Evolutionary conservation across 768 basidiomycete species (phyloP), one percentile per base, ranked within the genome.

Genomic region (Galerina marginata): DNA sequence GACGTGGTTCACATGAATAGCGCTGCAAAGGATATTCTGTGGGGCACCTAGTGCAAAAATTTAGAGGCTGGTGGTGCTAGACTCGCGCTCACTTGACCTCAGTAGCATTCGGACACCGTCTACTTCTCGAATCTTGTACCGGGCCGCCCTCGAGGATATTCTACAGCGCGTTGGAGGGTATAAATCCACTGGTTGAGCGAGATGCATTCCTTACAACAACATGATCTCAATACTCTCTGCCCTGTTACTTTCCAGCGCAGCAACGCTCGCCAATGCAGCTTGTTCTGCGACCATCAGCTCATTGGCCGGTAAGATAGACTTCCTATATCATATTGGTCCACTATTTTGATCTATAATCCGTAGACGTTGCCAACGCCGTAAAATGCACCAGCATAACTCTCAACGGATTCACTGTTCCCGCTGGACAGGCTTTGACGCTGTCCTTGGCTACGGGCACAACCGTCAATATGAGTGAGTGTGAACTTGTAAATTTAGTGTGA

Each of bases 331-430:
- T 29, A 25, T 43, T 25, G 23, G 12, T 36, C 25, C 12, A 40
- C 2, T 25, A 25, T n/a, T 14, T n/a, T 37, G n/a, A 16, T 20
- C 23, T 0, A 37, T 12, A 33, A 1, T 6, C 3, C 33, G 1
- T 14, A 63, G 65, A 66, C 51, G 65, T 66, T 43, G 59, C 65
- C 1, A 38, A 16, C 39, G 61, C 61, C 20, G 79, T 83, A 36
- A 64, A 75, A 64, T 90, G 88, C 69, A 83, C 78, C 2, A 85
- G 81, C 3, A 82, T 89, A 54, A 83, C 82, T 64, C 81, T 88
- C 66, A 77, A 84, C 44, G 63, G 72, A 4, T 86, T 88, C 71
- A 84, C 81, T 4, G 86, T 87, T 29, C 82, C 86, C 7, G 81
- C 77, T 37, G 86, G 85, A 12, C 46, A 81, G 69, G 80, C 75